Conservation (phyloP, 805 yeast species). For the Wickerhamomyces queroliae region DNA sequence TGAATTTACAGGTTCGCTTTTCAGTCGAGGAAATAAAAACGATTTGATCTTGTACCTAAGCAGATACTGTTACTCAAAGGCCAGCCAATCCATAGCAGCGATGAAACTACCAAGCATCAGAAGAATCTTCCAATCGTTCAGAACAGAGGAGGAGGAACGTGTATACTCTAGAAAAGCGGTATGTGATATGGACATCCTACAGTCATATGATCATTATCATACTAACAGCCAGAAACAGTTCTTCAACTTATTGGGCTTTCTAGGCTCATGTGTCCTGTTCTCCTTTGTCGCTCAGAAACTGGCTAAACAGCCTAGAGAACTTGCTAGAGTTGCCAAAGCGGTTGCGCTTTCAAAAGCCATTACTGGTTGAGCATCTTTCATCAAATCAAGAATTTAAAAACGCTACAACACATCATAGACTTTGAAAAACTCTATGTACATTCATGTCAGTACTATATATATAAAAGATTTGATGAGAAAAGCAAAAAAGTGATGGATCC, state of each 20-base stretch:
- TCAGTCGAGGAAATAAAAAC: not conserved
- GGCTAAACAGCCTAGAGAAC: conserved; percentile 21
- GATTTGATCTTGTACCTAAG: too few species aligned
- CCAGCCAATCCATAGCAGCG: conserved; percentile 8
- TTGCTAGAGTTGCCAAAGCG: conserved; percentile 18
- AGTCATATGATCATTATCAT: not conserved
- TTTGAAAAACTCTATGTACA: not conserved
- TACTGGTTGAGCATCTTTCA: conserved; percentile 1
- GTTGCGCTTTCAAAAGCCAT: conserved; percentile 17
- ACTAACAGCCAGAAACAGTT: conserved; percentile 29
- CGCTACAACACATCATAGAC: not conserved
- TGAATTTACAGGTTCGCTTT: conserved; percentile 2
- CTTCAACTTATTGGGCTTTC: conserved; percentile 70
- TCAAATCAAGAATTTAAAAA: too few species aligned
- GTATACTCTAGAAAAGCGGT: conserved; percentile 68
- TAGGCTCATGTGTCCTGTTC: conserved; percentile 76
- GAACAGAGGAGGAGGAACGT: conserved; percentile 84
- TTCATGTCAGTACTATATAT: not conserved
- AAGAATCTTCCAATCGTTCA: conserved; percentile 71
- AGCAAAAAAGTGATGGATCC: not conserved
- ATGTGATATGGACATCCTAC: conserved; percentile 18
- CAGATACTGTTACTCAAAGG: too few species aligned
- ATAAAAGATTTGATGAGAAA: too few species aligned
- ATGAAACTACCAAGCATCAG: conserved; percentile 73
- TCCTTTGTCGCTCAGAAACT: conserved; percentile 69